Evolutionary conservation across 179 eudicot species (phyloP).

Genomic region (Nepenthes alata): DNA sequence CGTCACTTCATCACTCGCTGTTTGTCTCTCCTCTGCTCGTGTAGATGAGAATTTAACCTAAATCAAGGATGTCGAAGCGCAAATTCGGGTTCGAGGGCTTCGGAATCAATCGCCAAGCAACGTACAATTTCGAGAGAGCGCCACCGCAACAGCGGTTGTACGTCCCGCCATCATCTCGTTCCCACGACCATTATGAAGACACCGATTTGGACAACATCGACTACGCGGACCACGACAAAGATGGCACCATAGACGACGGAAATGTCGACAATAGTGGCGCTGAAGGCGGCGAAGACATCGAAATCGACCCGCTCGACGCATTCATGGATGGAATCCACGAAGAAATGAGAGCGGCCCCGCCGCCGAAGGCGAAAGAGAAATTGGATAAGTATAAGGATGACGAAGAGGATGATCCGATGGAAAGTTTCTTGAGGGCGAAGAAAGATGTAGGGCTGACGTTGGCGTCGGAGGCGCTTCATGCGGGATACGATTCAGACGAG

Average conservation of each 20-base stretch:
- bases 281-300: conserved; percentile 31
- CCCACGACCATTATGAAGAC: conserved; percentile 79
- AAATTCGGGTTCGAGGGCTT: conserved; percentile 93
- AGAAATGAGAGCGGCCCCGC: conserved; percentile 68
- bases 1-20: too few relatives aligned
- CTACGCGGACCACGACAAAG: conserved; percentile 30
- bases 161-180: conserved; percentile 58
- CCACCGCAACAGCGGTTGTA: conserved; percentile 52
- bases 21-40: background rate
- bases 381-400: conserved; percentile 63
- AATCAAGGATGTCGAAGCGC: conserved; percentile 64
- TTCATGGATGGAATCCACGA: conserved; percentile 92
- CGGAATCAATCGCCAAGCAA: conserved; percentile 70
- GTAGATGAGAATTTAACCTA: conserved; percentile 1
- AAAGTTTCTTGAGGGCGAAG: conserved; percentile 71
- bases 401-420: conserved; percentile 86
- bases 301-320: conserved; percentile 84
- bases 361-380: conserved; percentile 57
- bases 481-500: conserved; percentile 89
- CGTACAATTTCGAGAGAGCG: conserved; percentile 72
- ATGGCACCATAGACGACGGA: conserved; percentile 2
- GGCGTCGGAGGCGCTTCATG: conserved; percentile 74
- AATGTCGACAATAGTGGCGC: background rate
- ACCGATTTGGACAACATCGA: conserved; percentile 85
- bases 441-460: conserved; percentile 72